Conservation (phyloP, 176 grass and related monocot species). For the Canna indica region DNA sequence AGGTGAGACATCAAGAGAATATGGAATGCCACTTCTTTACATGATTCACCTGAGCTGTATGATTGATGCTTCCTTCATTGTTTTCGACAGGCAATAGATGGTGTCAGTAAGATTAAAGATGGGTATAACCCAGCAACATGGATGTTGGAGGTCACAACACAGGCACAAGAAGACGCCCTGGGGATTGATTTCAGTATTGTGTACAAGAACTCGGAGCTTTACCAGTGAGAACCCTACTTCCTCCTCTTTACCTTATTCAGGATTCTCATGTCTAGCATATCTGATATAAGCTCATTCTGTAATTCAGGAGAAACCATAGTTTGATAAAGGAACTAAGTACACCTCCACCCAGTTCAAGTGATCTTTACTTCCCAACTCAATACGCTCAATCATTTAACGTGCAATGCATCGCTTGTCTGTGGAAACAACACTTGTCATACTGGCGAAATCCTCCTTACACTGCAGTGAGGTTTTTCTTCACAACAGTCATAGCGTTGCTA, state of each 20-base stretch:
- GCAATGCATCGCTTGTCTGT: conserved; percentile 74
- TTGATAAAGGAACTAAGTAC: conserved; percentile 58
- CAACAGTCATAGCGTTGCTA: conserved; percentile 41
- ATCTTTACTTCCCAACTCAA: conserved; percentile 51
- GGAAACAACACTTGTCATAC: conserved; percentile 80
- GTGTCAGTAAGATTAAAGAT: conserved; percentile 70
- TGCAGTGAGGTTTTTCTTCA: conserved; percentile 60
- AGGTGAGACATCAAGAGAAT: conserved; percentile 32
- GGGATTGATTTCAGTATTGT: conserved; percentile 52
- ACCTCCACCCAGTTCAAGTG: conserved; percentile 41
- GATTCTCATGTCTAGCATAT: neutral
- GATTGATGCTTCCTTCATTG: neutral
- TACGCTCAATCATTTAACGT: conserved; percentile 44
- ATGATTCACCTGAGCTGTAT: neutral
- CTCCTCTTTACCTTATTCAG: neutral
- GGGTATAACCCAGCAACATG: conserved; percentile 92
- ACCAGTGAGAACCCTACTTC: conserved; percentile 40
- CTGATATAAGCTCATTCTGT: conserved; percentile 4
- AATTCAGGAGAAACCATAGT: conserved; percentile 55
- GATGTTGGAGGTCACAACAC: conserved; percentile 78
- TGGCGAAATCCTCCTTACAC: conserved; percentile 93
- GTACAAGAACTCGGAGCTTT: conserved; percentile 79
- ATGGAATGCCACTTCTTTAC: neutral
- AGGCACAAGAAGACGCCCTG: conserved; percentile 43
- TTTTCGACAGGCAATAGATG: conserved; percentile 32